A percentile compares a stretch with the other conserved stretches of the same genome.
Evolutionary conservation across 177 flowering plant genomes (phyloP).

Genomic region (Vitis hybrid): DNA sequence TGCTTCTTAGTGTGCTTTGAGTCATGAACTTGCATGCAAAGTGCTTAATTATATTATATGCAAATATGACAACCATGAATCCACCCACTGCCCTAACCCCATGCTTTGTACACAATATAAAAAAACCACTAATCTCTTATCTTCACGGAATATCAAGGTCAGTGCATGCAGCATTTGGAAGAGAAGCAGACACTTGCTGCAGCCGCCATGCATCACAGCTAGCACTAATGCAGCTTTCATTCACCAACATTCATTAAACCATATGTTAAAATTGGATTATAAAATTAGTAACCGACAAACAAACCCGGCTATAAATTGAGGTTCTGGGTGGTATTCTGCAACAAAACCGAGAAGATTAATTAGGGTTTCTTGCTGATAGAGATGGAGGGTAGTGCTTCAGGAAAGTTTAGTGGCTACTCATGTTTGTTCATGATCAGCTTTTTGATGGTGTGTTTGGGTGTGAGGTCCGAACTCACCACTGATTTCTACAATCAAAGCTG

Average conservation of each 20-base stretch:
- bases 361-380: constrained; percentile 1
- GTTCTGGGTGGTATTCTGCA: background rate
- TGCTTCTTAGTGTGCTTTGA: background rate
- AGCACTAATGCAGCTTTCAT: background rate
- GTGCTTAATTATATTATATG: background rate
- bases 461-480: constrained; percentile 34
- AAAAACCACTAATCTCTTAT: background rate
- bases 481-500: constrained; percentile 44
- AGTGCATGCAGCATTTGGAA: background rate
- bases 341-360: background rate
- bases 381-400: constrained; percentile 1
- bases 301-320: background rate
- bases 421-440: constrained; percentile 12
- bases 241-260: no score
- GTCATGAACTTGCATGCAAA: background rate
- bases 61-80: background rate
- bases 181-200: background rate
- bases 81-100: background rate
- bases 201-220: constrained; percentile 24
- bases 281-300: background rate
- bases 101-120: background rate
- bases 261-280: background rate
- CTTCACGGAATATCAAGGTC: background rate
- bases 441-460: constrained; percentile 15
- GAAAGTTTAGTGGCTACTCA: constrained; percentile 1